Base-by-base conservation (phyloP, 169 alveolate genomes). In the Plasmodium knowlesi region DNA sequence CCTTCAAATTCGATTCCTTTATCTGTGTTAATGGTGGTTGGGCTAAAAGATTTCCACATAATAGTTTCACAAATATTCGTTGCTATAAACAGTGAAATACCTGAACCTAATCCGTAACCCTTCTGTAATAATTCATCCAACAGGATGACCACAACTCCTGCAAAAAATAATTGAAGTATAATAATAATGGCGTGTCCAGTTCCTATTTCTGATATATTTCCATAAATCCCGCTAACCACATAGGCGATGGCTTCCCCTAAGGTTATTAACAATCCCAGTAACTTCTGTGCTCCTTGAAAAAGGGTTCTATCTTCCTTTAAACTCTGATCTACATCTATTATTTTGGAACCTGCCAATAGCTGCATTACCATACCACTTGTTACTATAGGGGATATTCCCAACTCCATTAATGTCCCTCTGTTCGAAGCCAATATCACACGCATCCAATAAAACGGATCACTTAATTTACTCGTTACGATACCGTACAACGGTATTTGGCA, bases 31-130 rank as follows among this genome's bases (percentile, higher is more conserved):
- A 99, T 98, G 32, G 99, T 99, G 53, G 99, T 99, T 53, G 99
- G 99, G 34, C 99, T 98, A 96, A 99, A 98, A 3, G 99, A 99
- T 96, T 98, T 99, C 99, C 99, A 99, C 86, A 99, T 97, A 83
- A 99, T 98, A 39, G 99, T 98, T 95, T 99, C 99, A 96, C 99
- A 99, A 73, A 99, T 99, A 96, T 99, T 99, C 25, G 99, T 99
- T 12, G 99, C 99, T 84, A 99, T 99, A 96, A 99, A 99, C 50
- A 99, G 98, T 3, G 99, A 99, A 88, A 99, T 99, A 22, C 99
- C 99, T 14, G 99, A 98, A 25, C 99, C 99, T 89, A 99, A 96
- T 54, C 99, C 99, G 95, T 99, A 99, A 39, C 99, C 99, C 96
- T 99, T 99, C 92, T 99, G 99, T 82, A 99, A 96, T 88, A 99